Evolutionary conservation across 2,329 filamentous ascomycete genomes (phyloP).

Genomic region (Diaporthe velutina): DNA sequence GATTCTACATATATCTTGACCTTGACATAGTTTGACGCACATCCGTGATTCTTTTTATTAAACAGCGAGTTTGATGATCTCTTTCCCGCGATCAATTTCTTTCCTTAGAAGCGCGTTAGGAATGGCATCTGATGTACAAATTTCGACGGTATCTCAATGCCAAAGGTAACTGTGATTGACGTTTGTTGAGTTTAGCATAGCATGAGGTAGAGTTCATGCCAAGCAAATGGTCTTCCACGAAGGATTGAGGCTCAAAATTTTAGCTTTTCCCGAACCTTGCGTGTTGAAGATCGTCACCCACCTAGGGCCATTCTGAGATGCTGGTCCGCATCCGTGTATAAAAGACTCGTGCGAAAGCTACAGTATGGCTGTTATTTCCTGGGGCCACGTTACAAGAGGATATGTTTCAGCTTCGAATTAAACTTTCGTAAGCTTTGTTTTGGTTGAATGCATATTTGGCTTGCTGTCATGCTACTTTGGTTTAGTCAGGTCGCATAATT

Average conservation of each 20-base stretch:
- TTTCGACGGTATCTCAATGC: background rate
- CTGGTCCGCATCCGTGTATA: background rate
- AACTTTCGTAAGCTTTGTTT: background rate
- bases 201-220: background rate
- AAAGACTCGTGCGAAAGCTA: background rate
- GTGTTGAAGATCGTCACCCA: background rate
- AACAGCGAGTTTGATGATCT: background rate
- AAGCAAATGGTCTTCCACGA: background rate
- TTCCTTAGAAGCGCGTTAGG: background rate
- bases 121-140: background rate
- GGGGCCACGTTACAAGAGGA: too few relatives aligned
- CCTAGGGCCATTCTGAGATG: background rate
- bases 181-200: background rate
- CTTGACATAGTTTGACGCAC: background rate
- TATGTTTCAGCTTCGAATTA: too few relatives aligned
- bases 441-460: background rate
- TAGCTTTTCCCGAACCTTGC: background rate
- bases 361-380: background rate
- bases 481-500: background rate
- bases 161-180: background rate
- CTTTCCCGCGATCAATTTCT: background rate
- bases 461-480: background rate
- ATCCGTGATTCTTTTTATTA: background rate
- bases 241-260: constrained; percentile 24
- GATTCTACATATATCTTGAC: background rate